phyloP scores from a whole-genome alignment of 805 yeast species.

The Zygotorulaspora florentina region DNA sequence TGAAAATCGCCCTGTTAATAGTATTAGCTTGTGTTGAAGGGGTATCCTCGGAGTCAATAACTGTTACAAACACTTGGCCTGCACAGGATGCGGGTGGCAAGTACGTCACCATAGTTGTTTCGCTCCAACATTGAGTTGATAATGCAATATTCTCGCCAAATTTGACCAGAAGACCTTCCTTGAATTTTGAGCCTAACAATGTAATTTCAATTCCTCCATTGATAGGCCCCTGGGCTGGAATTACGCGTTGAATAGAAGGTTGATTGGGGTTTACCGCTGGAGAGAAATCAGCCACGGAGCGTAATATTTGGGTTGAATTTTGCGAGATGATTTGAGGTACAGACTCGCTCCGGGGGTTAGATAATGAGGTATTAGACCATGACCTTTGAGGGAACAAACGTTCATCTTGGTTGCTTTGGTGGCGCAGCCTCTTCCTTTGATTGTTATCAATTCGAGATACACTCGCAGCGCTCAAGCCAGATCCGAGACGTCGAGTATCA shows the following conservation, averaged over 20 bases:
- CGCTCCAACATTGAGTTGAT: constrained; percentile 95
- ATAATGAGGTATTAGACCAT: constrained; percentile 17
- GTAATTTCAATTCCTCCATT: constrained; percentile 97
- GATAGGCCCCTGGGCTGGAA: constrained; percentile 93
- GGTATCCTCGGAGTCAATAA: constrained; percentile 41
- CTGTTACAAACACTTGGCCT: constrained; percentile 89
- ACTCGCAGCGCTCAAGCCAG: constrained; percentile 14
- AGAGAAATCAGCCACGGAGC: constrained; percentile 9
- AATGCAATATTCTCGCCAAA: constrained; percentile 79
- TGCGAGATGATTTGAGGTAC: constrained; percentile 7
- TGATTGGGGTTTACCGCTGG: constrained; percentile 5
- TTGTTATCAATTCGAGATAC: constrained; percentile 16
- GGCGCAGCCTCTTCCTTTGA: constrained; percentile 21
- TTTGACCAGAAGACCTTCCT: constrained; percentile 74
- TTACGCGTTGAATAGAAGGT: constrained; percentile 77
- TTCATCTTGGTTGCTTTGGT: constrained; percentile 10
- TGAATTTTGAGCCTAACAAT: constrained; percentile 79
- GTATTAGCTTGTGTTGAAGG: constrained; percentile 20
- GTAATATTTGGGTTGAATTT: constrained; percentile 7
- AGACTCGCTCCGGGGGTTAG: constrained; percentile 3
- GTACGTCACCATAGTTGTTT: constrained; percentile 86
- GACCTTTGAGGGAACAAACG: constrained; percentile 11
- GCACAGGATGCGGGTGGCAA: constrained; percentile 87
- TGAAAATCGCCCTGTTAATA: constrained; percentile 51
- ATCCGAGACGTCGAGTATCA: constrained; percentile 7